A percentile compares a stretch with the other conserved stretches of the same genome.
Evolutionary conservation across 169 alveolate species (phyloP).

Genomic region (Eimeria acervulina): DNA sequence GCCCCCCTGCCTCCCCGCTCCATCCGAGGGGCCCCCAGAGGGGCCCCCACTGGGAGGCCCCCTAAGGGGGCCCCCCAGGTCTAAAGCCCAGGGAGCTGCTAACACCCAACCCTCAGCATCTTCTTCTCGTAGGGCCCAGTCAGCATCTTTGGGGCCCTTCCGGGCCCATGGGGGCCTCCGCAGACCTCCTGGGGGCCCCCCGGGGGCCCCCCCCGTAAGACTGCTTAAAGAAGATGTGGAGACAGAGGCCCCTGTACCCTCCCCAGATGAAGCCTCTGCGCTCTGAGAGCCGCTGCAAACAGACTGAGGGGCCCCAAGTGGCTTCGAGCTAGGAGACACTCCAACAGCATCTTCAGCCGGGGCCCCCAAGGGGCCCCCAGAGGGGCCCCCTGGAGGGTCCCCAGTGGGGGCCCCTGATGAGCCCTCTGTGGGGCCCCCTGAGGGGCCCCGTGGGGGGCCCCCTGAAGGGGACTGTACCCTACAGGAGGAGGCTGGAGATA

Average conservation of each 20-base stretch:
- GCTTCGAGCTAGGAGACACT: background rate
- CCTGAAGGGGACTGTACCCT: background rate
- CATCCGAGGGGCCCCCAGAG: no score
- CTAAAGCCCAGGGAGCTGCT: constrained; percentile 66
- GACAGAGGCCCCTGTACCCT: constrained; percentile 26
- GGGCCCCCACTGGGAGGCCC: no score
- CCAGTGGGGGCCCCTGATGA: background rate
- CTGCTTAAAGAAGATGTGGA: background rate
- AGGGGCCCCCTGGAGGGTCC: background rate
- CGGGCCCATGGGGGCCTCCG: constrained; percentile 68
- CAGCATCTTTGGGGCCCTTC: constrained; percentile 30
- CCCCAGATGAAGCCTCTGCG: background rate
- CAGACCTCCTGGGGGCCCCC: background rate
- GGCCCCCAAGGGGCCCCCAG: constrained; percentile 45
- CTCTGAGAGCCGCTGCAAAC: background rate
- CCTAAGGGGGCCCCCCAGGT: constrained; percentile 45
- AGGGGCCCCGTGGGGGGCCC: no score
- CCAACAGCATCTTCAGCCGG: background rate
- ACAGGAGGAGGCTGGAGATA: background rate
- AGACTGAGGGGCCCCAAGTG: background rate
- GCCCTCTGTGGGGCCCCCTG: no score
- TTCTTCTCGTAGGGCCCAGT: constrained; percentile 31
- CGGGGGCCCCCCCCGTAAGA: background rate
- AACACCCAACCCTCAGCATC: constrained; percentile 52
- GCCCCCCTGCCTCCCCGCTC: background rate